Percentiles rank a stretch among this genome's conserved stretches.
These are phyloP conservation scores for Raffaelea ambrosiae DNA, from an alignment of 2,329 filamentous ascomycete species.

Conservation along the genomic window DNA sequence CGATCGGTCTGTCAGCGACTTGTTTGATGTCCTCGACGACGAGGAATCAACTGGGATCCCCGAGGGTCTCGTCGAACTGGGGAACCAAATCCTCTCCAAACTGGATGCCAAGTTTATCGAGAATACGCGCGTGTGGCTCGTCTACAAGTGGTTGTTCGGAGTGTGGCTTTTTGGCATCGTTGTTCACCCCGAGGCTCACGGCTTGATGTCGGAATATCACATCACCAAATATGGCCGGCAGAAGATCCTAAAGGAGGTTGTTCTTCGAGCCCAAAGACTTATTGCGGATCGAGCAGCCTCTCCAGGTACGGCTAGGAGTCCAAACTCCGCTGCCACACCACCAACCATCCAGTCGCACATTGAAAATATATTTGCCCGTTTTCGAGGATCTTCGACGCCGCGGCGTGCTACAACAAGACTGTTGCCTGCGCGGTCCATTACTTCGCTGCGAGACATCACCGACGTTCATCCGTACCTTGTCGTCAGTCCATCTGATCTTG, in stretches of 20 bases:
- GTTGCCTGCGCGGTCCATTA: slow-evolving; percentile 62
- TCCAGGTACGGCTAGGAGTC: slow-evolving; percentile 1
- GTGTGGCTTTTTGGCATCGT: slow-evolving; percentile 77
- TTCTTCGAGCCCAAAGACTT: slow-evolving; percentile 67
- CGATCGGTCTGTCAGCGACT: slow-evolving; percentile 64
- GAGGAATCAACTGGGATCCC: slow-evolving; percentile 79
- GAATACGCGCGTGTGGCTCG: slow-evolving; percentile 71
- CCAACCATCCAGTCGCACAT: slow-evolving; percentile 59
- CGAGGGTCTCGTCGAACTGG: slow-evolving; percentile 73
- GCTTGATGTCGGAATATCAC: slow-evolving; percentile 80
- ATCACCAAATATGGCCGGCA: slow-evolving; percentile 86
- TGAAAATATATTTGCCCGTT: slow-evolving; percentile 60
- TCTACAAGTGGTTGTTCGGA: slow-evolving; percentile 88
- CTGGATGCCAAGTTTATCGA: slow-evolving; percentile 64
- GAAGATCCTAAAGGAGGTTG: slow-evolving; percentile 71
- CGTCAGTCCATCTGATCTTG: slow-evolving; percentile 68
- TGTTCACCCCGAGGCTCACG: slow-evolving; percentile 76
- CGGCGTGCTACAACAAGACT: slow-evolving; percentile 47
- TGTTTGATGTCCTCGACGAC: slow-evolving; percentile 83
- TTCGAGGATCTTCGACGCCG: slow-evolving; percentile 42
- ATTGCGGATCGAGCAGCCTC: slow-evolving; percentile 60
- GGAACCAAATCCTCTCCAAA: slow-evolving; percentile 72
- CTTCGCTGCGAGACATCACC: slow-evolving; percentile 64
- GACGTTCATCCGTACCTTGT: slow-evolving; percentile 76
- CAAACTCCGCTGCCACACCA: slow-evolving; percentile 48